These are phyloP conservation scores for Graphilbum sp. DNA, from an alignment of 2,329 filamentous ascomycete genomes.

Conservation along the genomic window DNA sequence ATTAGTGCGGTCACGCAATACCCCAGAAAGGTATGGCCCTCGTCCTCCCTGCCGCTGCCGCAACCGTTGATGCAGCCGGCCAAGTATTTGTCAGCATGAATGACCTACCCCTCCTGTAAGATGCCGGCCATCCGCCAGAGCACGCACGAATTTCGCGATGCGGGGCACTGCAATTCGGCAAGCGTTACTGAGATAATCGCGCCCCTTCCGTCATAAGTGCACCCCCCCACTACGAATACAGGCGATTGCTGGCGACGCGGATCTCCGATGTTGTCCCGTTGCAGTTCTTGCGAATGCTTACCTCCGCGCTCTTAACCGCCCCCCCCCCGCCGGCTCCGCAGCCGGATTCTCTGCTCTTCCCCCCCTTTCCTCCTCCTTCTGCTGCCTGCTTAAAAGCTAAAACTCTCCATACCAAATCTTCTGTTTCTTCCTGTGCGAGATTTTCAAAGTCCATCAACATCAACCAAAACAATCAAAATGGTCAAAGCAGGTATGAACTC, in stretches of 20 bases:
- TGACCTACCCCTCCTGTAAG: not conserved
- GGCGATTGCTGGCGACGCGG: slow-evolving; percentile 3
- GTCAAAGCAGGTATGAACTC: slow-evolving; percentile 71
- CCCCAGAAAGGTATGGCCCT: no score
- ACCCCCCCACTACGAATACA: not conserved
- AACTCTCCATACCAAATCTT: slow-evolving; percentile 5
- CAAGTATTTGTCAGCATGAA: slow-evolving; percentile 1
- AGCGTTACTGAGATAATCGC: not conserved
- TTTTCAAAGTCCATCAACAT: slow-evolving; percentile 9
- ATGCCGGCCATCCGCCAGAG: slow-evolving; percentile 1
- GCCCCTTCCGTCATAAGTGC: no score
- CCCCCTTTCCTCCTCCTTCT: not conserved
- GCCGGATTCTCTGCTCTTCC: not conserved
- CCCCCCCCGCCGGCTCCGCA: slow-evolving; percentile 4
- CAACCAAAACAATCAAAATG: slow-evolving; percentile 52
- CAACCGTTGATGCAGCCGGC: no score
- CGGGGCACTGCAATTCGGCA: slow-evolving; percentile 2
- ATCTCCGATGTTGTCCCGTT: slow-evolving; percentile 8
- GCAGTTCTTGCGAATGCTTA: not conserved
- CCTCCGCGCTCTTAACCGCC: not conserved
- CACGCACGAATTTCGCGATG: slow-evolving; percentile 5
- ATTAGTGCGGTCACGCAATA: no score
- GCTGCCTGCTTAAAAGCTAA: no score
- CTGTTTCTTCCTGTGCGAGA: no score
- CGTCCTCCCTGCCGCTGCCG: no score